Conservation (phyloP, 805 yeast species). For the Ogataea methanolica region DNA sequence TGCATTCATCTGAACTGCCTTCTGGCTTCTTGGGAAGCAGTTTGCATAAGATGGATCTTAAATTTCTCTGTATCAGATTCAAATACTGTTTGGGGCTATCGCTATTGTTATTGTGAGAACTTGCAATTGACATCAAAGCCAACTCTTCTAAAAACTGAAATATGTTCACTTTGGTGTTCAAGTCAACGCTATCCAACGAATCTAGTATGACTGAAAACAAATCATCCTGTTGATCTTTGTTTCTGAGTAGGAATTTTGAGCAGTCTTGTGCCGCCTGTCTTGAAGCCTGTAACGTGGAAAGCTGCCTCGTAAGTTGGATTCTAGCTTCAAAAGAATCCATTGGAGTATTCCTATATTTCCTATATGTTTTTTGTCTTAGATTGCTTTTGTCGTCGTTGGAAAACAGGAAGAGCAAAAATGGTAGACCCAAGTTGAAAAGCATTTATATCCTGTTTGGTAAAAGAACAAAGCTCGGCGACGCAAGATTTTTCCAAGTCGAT, state of each 20-base stretch:
- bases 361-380: no score
- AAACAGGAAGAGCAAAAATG: not conserved
- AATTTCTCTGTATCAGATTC: slow-evolving; percentile 26
- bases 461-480: no score
- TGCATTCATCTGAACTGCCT: slow-evolving; percentile 9
- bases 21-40: slow-evolving; percentile 31
- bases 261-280: slow-evolving; percentile 45
- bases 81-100: slow-evolving; percentile 9
- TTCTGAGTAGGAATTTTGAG: slow-evolving; percentile 51
- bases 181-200: slow-evolving; percentile 45
- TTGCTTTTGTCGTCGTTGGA: no score
- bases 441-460: no score
- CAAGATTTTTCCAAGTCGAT: not conserved
- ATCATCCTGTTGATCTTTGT: slow-evolving; percentile 61
- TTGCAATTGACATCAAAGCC: slow-evolving; percentile 32
- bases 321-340: slow-evolving; percentile 93
- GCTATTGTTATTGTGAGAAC: slow-evolving; percentile 1
- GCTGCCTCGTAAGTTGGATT: slow-evolving; percentile 63
- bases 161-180: slow-evolving; percentile 62
- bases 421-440: no score
- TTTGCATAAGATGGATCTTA: slow-evolving; percentile 29
- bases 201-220: slow-evolving; percentile 64
- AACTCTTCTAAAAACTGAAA: slow-evolving; percentile 69
- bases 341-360: not conserved
- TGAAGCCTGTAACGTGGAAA: slow-evolving; percentile 64